Conservation (phyloP, 257 asterid genomes). For the Scutellaria baicalensis region DNA sequence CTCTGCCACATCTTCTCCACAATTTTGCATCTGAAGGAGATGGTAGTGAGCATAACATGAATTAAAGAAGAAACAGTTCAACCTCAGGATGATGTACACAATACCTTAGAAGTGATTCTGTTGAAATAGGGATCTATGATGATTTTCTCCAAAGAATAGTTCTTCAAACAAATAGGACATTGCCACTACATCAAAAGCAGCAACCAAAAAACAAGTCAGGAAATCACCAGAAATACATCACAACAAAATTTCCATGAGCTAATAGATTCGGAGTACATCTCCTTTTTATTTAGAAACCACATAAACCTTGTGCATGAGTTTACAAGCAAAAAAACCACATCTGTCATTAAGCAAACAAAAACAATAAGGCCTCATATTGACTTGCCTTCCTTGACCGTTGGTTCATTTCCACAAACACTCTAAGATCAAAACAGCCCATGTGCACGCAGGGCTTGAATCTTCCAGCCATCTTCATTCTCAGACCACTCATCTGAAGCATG, state of each 20-base stretch:
- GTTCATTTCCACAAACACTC: slow-evolving; percentile 93
- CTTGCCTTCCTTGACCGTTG: slow-evolving; percentile 97
- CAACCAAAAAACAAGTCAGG: slow-evolving; percentile 6
- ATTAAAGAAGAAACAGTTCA: not conserved
- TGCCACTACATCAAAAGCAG: slow-evolving; percentile 86
- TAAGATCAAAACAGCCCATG: slow-evolving; percentile 98
- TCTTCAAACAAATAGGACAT: slow-evolving; percentile 93
- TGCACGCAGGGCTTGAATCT: slow-evolving; percentile 87
- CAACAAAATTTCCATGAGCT: not conserved
- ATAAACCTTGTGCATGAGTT: not conserved
- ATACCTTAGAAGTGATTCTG: slow-evolving; percentile 74
- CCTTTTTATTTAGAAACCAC: not conserved
- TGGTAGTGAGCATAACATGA: not conserved
- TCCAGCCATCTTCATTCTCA: slow-evolving; percentile 95
- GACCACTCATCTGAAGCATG: slow-evolving; percentile 79
- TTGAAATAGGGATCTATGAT: slow-evolving; percentile 91
- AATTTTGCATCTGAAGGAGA: slow-evolving; percentile 49
- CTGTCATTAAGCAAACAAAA: not conserved
- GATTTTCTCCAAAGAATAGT: slow-evolving; percentile 78
- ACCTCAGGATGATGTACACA: not conserved
- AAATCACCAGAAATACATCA: not conserved
- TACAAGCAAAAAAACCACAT: not conserved
- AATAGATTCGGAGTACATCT: not conserved
- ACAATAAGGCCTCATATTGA: slow-evolving; percentile 1
- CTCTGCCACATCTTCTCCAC: slow-evolving; percentile 82